Base-by-base conservation (phyloP, 2,329 filamentous ascomycete species). In the Zasmidium cellare region DNA sequence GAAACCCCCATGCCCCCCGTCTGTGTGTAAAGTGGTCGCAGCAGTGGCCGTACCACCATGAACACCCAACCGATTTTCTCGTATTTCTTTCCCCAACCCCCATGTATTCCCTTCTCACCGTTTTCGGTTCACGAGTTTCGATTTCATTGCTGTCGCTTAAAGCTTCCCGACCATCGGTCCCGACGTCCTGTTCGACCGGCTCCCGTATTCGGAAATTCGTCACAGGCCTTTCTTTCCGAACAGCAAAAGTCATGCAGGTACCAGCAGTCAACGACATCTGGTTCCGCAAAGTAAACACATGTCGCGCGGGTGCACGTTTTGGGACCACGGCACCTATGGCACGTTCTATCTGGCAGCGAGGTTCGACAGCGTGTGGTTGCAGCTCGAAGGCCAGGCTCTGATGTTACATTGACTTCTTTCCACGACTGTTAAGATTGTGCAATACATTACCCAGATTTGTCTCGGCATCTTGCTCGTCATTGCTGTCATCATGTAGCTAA, bases 51-150 rank as follows among this genome's bases (percentile, higher is more conserved):
- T n/a, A 41, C 35, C 35, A 41, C 35, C 35, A 28, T 11, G 23
- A 47, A 22, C 38, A 46, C 35, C 19, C 24, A 24, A 51, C 28
- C 18, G 14, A 59, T 24, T 24, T 47, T 55, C n/a, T 20, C n/a
- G 35, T 18, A 41, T 16, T 41, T 41, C n/a, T 14, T 14, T 41
- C 35, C 6, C n/a, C 35, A 28, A 28, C 16, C 35, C 35, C 7
- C 12, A 16, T n/a, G n/a, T n/a, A 14, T n/a, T n/a, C 16, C 35
- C 35, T 9, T 6, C 35, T 14, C 16, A 9, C 7, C 16, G 16
- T 41, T 41, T 41, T 41, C 35, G 35, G 35, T 41, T n/a, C 35
- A 41, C 16, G 35, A 6, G 35, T 41, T 41, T 41, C 35, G 35
- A 41, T 9, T 9, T 9, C 35, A 41, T 41, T 41, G 7, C 35